Percentiles rank a stretch among this genome's conserved stretches.
Evolutionary conservation across 1,284 basidiomycete genomes (phyloP).

Genomic region (Apiotrichum siamense): DNA sequence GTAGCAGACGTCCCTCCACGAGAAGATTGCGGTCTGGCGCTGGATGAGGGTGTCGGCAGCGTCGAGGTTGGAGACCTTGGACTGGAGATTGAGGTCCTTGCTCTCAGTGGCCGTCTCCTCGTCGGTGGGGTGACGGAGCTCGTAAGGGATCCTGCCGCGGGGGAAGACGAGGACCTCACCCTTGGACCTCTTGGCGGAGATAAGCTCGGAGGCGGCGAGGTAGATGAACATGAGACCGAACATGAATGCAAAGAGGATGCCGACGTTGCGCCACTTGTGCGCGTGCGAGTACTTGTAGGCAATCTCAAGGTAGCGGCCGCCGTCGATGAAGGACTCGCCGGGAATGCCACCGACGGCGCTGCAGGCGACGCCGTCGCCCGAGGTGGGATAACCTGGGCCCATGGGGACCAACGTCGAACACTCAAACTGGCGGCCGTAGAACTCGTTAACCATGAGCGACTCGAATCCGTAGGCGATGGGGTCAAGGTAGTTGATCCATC

Average conservation of each 20-base stretch:
- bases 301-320: slow-evolving; percentile 54
- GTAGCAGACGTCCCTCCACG: slow-evolving; percentile 53
- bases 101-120: slow-evolving; percentile 16
- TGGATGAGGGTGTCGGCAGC: slow-evolving; percentile 38
- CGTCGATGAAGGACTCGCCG: slow-evolving; percentile 46
- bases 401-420: slow-evolving; percentile 44
- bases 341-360: slow-evolving; percentile 46
- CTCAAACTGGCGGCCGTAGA: slow-evolving; percentile 39
- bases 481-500: slow-evolving; percentile 53
- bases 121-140: slow-evolving; percentile 23
- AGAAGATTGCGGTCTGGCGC: slow-evolving; percentile 48
- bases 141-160: slow-evolving; percentile 45
- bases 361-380: slow-evolving; percentile 45
- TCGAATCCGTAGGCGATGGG: slow-evolving; percentile 50
- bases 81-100: slow-evolving; percentile 19
- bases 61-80: slow-evolving; percentile 8
- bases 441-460: slow-evolving; percentile 52
- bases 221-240: slow-evolving; percentile 52
- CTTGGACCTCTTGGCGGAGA: slow-evolving; percentile 50
- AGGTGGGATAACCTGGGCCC: slow-evolving; percentile 43
- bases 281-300: slow-evolving; percentile 59
- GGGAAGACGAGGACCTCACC: slow-evolving; percentile 53
- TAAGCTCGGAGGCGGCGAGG: slow-evolving; percentile 54
- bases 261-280: slow-evolving; percentile 60
- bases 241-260: slow-evolving; percentile 55